Base-by-base conservation (phyloP, 371 early-diverging fungal species). In the Coemansia sp. region DNA sequence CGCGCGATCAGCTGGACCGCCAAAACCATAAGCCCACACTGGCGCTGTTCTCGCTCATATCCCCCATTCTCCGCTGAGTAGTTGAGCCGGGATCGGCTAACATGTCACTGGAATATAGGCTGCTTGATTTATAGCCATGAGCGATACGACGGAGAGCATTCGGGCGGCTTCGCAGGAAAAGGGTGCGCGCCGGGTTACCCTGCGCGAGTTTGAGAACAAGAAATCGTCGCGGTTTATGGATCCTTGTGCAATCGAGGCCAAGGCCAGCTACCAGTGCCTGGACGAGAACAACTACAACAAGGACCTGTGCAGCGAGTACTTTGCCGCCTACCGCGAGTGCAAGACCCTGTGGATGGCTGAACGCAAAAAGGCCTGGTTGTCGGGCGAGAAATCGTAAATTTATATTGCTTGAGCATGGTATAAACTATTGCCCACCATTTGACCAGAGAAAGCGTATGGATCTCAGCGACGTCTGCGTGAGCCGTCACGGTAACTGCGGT, bases 161-260 rank as follows among this genome's bases (percentile, higher is more conserved):
- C 71, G 67, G 34, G 39, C 32, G 14, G 54, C 48, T 1, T 71
- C 72, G 7, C 40, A 49, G 34, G 58, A 64, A 16, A 67, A 51
- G 39, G 64, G 58, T 2, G 43, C 53, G 4, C 68, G 74, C 14
- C 64, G 79, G 9, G 58, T 78, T 9, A 69, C 71, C 4, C 63
- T 79, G 14, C 52, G 46, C 31, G 75, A 77, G 44, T 79, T 79
- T 40, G 67, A 75, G 36, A 60, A 48, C 53, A 79, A 79, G 48
- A 64, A 52, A n/a, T 58, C 80, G 5, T 67, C 72, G 49, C 62
- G 66, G 47, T 79, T 69, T 53, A 51, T 79, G 67, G 74, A 79
- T 40, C 80, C 80, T 2, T 79, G 80, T 44, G 77, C 76, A n/a
- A 59, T 70, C 10, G 80, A 79, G 38, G 63, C 80, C 40, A 66